A percentile compares a stretch with the other conserved stretches of the same genome.
These are phyloP conservation scores for Apiospora saccharicola DNA, from an alignment of 2,329 filamentous ascomycete species.

Conservation along the genomic window DNA sequence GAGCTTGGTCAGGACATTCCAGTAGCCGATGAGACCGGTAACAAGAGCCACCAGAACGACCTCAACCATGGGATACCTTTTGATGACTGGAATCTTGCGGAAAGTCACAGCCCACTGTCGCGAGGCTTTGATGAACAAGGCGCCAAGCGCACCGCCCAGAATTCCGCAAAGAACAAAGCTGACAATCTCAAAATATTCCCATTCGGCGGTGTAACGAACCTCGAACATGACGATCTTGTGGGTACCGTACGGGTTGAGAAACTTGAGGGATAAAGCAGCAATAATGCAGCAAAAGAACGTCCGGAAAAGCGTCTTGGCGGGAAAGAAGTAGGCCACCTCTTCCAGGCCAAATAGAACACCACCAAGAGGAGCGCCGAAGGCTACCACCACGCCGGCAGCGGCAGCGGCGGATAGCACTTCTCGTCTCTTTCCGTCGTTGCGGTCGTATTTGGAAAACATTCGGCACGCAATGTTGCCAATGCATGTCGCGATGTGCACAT, in stretches of 20 bases:
- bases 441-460: slow-evolving; percentile 91
- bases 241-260: slow-evolving; percentile 94
- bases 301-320: slow-evolving; percentile 93
- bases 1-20: slow-evolving; percentile 89
- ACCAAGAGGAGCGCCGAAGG: slow-evolving; percentile 87
- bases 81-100: slow-evolving; percentile 80
- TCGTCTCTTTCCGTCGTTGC: slow-evolving; percentile 91
- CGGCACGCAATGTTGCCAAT: slow-evolving; percentile 95
- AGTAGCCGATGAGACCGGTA: slow-evolving; percentile 87
- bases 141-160: slow-evolving; percentile 83
- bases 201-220: slow-evolving; percentile 88
- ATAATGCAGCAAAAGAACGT: slow-evolving; percentile 99
- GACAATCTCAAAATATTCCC: slow-evolving; percentile 90
- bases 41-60: slow-evolving; percentile 86
- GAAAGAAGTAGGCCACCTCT: slow-evolving; percentile 97
- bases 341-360: slow-evolving; percentile 93
- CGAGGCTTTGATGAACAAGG: slow-evolving; percentile 96
- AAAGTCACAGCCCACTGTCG: slow-evolving; percentile 90
- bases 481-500: slow-evolving; percentile 96
- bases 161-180: slow-evolving; percentile 87
- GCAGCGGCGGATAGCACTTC: slow-evolving; percentile 94
- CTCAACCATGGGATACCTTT: slow-evolving; percentile 83
- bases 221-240: slow-evolving; percentile 97
- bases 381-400: slow-evolving; percentile 90
- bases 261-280: slow-evolving; percentile 90